Evolutionary conservation across 331 rosid species (phyloP), one percentile per base, ranked within the genome.

Genomic region (Cucumis variabilis): DNA sequence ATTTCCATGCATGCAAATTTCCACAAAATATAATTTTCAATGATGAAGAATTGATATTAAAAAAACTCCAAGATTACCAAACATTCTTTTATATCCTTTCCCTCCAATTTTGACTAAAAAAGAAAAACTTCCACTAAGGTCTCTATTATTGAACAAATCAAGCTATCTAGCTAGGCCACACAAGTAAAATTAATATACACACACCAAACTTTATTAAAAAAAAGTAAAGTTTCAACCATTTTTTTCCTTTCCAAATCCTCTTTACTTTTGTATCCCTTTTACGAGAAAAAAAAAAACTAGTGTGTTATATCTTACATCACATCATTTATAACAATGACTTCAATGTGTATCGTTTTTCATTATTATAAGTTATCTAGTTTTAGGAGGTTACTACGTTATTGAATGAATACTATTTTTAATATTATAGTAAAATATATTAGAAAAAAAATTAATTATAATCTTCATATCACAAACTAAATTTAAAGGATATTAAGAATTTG

Each of bases 101-200:
- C 55, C 28, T 41, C 15, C 50, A 74, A 74, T 74, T 74, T 74
- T 73, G 27, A 37, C 53, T 11, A 14, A 46, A 46, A n/a, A n/a
- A 13, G 23, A 23, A 5, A 23, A 5, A 1, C 19, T 20, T 76
- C 82, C 82, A 76, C 82, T 23, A 76, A 76, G 65, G 65, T 78
- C 66, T 78, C 66, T 41, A 78, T 78, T 78, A 78, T 78, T 50
- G 83, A 78, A 48, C n/a, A 78, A 50, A 78, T 50, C 50, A 78
- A 44, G 44, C 44, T 37, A 37, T 0, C 44, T 37, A 50, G 83
- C 16, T 24, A 77, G 13, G 20, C 37, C 82, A 76, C 79, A 73
- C 19, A 76, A 44, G 62, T 76, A 46, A 50, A 77, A 77, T n/a
- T 50, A 77, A 77, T n/a, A n/a, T n/a, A 46, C 20, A 50, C 4